These are phyloP conservation scores for Talaromyces marneffei DNA, from an alignment of 2,329 filamentous ascomycete species.

Conservation along the genomic window DNA sequence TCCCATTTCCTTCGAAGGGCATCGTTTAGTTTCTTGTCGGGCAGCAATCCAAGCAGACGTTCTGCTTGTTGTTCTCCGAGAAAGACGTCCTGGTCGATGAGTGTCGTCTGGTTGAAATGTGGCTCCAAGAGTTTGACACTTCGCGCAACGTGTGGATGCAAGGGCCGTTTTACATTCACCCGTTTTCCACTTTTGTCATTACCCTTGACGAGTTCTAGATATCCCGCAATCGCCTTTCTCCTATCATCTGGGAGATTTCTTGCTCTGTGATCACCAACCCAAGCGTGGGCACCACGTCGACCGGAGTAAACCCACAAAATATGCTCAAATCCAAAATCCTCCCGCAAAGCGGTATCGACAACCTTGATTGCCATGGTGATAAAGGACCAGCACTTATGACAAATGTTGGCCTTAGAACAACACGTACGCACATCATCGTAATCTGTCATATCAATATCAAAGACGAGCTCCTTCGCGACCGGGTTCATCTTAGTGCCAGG, in stretches of 20 bases:
- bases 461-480: conserved; percentile 87
- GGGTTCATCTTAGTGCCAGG: conserved; percentile 76
- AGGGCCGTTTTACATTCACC: conserved; percentile 73
- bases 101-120: conserved; percentile 77
- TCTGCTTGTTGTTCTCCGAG: conserved; percentile 62
- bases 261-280: conserved; percentile 90
- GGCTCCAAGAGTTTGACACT: conserved; percentile 78
- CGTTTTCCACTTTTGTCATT: conserved; percentile 80
- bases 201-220: conserved; percentile 84
- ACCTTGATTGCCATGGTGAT: conserved; percentile 98
- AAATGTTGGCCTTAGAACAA: conserved; percentile 90
- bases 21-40: conserved; percentile 70
- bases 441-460: conserved; percentile 99
- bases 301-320: conserved; percentile 99
- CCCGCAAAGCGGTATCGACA: conserved; percentile 74
- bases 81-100: conserved; percentile 84
- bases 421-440: conserved; percentile 97
- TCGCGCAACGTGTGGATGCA: conserved; percentile 83
- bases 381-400: conserved; percentile 90
- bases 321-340: conserved; percentile 95
- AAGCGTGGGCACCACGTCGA: conserved; percentile 91
- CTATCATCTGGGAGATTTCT: conserved; percentile 79
- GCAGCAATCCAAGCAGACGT: conserved; percentile 75
- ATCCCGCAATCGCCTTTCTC: conserved; percentile 77
- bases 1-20: conserved; percentile 88